Conservation (phyloP, 2,329 filamentous ascomycete genomes). For the Ascochyta lentis region DNA sequence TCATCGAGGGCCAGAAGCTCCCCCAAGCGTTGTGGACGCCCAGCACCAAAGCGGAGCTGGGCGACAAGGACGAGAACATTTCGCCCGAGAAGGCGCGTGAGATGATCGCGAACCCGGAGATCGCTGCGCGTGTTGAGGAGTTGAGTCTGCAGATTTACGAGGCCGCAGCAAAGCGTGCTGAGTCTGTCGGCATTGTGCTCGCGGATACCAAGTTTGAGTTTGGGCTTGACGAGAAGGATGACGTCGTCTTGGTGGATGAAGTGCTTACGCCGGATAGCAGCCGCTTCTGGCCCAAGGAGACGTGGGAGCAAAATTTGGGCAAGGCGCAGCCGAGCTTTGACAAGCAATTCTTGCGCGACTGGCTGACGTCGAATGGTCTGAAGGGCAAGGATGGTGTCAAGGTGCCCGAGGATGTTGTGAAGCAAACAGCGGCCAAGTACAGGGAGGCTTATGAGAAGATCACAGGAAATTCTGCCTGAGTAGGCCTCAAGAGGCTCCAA, state of each 20-base stretch:
- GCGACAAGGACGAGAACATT: constrained; percentile 87
- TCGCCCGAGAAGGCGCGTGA: constrained; percentile 65
- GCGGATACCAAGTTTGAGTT: constrained; percentile 83
- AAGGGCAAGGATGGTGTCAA: constrained; percentile 76
- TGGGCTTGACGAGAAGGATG: constrained; percentile 66
- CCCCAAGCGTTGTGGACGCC: constrained; percentile 77
- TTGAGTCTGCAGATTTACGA: constrained; percentile 70
- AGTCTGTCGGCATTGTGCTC: constrained; percentile 73
- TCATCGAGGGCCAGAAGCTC: constrained; percentile 74
- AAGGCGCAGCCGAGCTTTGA: constrained; percentile 83
- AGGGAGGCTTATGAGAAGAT: constrained; percentile 75
- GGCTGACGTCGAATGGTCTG: constrained; percentile 74
- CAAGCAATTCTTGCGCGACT: constrained; percentile 78
- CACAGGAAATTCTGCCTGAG: constrained; percentile 56
- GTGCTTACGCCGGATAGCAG: constrained; percentile 79
- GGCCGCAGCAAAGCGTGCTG: constrained; percentile 68
- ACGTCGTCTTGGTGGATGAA: constrained; percentile 81
- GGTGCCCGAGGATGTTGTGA: constrained; percentile 74
- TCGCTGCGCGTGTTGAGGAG: constrained; percentile 70
- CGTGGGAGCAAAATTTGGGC: constrained; percentile 69
- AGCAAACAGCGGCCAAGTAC: constrained; percentile 75
- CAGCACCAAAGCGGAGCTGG: constrained; percentile 82
- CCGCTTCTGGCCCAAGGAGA: constrained; percentile 82
- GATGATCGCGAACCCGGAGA: constrained; percentile 67
- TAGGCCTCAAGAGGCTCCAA: not conserved